phyloP scores from a whole-genome alignment of 768 basidiomycete species.

The Dioszegia hungarica region DNA sequence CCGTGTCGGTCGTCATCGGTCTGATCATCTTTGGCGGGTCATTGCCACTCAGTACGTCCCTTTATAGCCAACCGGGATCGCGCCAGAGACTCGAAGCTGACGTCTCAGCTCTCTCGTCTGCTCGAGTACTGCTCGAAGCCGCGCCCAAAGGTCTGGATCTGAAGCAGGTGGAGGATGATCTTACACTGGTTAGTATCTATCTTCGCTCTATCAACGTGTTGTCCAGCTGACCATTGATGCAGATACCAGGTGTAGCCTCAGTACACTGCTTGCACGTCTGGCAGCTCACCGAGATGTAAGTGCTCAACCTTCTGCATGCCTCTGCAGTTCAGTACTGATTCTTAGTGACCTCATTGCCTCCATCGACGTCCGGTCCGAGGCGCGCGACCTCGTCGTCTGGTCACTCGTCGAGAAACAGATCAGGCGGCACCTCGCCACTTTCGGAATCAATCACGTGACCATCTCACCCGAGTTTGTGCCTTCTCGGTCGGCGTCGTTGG shows the following conservation, averaged over 20 bases:
- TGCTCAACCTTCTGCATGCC: background rate
- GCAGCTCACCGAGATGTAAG: constrained; percentile 57
- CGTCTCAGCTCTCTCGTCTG: constrained; percentile 52
- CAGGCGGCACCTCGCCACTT: constrained; percentile 56
- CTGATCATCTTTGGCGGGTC: constrained; percentile 57
- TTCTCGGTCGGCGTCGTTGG: background rate
- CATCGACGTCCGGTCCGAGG: constrained; percentile 57
- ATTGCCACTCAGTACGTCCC: constrained; percentile 55
- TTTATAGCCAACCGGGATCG: constrained; percentile 1
- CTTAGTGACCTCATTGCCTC: constrained; percentile 56
- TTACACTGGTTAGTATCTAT: constrained; percentile 51
- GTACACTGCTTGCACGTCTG: constrained; percentile 58
- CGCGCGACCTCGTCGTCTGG: constrained; percentile 56
- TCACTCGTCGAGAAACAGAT: constrained; percentile 54
- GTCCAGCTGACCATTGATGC: background rate
- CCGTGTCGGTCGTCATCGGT: constrained; percentile 55
- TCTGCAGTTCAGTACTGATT: background rate
- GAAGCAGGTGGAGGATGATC: constrained; percentile 55
- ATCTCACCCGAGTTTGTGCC: constrained; percentile 55
- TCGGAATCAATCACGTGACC: constrained; percentile 58
- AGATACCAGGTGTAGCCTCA: constrained; percentile 55
- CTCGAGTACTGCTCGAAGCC: constrained; percentile 57
- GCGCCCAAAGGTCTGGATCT: constrained; percentile 56
- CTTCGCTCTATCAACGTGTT: background rate
- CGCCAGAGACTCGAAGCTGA: background rate